These are phyloP conservation scores for Colletotrichum chlorophyti DNA, from an alignment of 2,329 filamentous ascomycete species.

Conservation along the genomic window DNA sequence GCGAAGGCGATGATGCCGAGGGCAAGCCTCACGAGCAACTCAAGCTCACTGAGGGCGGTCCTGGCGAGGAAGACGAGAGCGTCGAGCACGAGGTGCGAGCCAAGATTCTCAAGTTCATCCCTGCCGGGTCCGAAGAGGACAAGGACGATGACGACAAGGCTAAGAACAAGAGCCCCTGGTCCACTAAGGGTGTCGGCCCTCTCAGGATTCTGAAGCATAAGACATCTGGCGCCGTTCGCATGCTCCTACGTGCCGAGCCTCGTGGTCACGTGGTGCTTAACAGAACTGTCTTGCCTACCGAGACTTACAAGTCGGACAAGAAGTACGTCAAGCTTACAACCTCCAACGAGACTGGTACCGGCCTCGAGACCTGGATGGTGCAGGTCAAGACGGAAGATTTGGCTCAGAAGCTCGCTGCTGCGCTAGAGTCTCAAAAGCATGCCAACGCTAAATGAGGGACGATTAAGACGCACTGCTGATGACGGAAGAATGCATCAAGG, in stretches of 20 bases:
- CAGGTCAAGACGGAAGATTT: conserved; percentile 71
- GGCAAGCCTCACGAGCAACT: conserved; percentile 71
- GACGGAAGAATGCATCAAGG: conserved; percentile 9
- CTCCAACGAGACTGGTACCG: conserved; percentile 62
- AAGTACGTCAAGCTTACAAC: conserved; percentile 68
- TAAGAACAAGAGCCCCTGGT: conserved; percentile 67
- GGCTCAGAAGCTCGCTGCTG: conserved; percentile 40
- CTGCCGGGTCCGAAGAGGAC: conserved; percentile 51
- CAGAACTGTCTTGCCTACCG: conserved; percentile 65
- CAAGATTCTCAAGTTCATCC: conserved; percentile 70
- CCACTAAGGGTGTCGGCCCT: conserved; percentile 73
- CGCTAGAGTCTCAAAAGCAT: conserved; percentile 49
- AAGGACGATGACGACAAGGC: conserved; percentile 48
- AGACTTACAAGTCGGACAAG: conserved; percentile 66
- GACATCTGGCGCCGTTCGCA: conserved; percentile 67
- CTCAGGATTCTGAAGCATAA: conserved; percentile 79
- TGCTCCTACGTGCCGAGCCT: conserved; percentile 78
- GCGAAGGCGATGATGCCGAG: conserved; percentile 53
- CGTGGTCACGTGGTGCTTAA: conserved; percentile 79
- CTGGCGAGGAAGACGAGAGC: conserved; percentile 76
- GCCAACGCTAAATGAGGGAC: conserved; percentile 58
- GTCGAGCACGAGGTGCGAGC: conserved; percentile 73
- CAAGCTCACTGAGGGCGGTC: conserved; percentile 70
- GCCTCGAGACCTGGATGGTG: conserved; percentile 73
- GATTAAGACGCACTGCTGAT: not conserved